Conservation (phyloP, 2,329 filamentous ascomycete species). For the Diaporthe sp. region DNA sequence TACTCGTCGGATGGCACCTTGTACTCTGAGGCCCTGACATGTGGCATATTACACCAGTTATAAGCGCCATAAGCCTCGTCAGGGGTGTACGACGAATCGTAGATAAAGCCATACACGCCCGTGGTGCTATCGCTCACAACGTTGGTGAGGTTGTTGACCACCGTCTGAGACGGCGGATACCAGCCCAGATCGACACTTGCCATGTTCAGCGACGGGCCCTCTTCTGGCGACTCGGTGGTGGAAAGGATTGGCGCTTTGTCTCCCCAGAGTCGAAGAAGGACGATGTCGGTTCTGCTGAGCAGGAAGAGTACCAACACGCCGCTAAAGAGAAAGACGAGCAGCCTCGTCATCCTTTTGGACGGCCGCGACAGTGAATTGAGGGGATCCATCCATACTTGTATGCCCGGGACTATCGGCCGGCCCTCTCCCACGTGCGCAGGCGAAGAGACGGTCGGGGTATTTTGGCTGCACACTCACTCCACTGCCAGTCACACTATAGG, state of each 20-base stretch:
- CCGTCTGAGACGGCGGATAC: conserved; percentile 46
- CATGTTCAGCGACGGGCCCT: conserved; percentile 5
- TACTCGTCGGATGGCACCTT: conserved; percentile 66
- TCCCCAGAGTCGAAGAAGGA: background rate
- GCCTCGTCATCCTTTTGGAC: conserved; percentile 26
- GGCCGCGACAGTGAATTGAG: conserved; percentile 27
- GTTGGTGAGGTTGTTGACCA: conserved; percentile 49
- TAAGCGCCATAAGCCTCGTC: conserved; percentile 72
- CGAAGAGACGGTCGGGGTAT: background rate
- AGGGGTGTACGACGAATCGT: conserved; percentile 74
- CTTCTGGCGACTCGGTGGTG: background rate
- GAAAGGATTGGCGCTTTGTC: conserved; percentile 20
- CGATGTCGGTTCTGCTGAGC: conserved; percentile 10
- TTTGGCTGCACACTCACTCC: background rate
- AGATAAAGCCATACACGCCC: conserved; percentile 81
- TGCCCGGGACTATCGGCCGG: conserved; percentile 7
- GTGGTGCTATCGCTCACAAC: conserved; percentile 47
- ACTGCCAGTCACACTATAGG: conserved; percentile 13
- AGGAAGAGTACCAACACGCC: conserved; percentile 18
- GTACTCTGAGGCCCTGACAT: conserved; percentile 79
- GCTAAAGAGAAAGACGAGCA: conserved; percentile 31
- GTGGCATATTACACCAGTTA: conserved; percentile 92
- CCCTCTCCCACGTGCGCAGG: conserved; percentile 37
- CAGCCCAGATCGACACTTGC: conserved; percentile 45
- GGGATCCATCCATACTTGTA: conserved; percentile 40